Evolutionary conservation across 148 eudicot genomes (phyloP).

Genomic region (Arbutus unedo): DNA sequence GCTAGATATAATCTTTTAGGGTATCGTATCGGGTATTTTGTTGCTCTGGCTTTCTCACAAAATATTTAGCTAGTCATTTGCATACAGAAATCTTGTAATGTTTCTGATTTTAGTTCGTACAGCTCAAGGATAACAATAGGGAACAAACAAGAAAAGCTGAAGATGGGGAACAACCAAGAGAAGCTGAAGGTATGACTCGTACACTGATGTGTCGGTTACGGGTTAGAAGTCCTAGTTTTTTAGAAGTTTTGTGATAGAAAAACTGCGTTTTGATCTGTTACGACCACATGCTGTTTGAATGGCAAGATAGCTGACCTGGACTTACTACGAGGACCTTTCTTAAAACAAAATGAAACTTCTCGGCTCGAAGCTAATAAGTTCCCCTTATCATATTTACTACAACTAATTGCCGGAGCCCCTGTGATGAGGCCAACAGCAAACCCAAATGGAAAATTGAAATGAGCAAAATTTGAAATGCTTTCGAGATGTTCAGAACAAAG

Average conservation of each 20-base stretch:
- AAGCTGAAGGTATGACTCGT: conserved; percentile 31
- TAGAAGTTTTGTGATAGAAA: background rate
- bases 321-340: background rate
- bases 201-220: background rate
- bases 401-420: background rate
- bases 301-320: background rate
- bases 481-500: conserved; percentile 19
- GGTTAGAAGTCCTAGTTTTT: background rate
- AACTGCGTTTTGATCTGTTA: background rate
- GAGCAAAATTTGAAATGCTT: background rate
- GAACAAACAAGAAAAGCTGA: conserved; percentile 29
- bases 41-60: conserved; percentile 1
- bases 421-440: background rate
- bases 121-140: conserved; percentile 23
- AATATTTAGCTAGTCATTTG: background rate
- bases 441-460: background rate
- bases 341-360: background rate
- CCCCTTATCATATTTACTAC: background rate
- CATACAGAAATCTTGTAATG: background rate
- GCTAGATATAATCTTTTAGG: background rate
- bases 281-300: background rate
- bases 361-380: background rate
- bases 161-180: conserved; percentile 26
- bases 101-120: conserved; percentile 4
- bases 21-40: background rate